phyloP scores from a whole-genome alignment of 768 basidiomycete genomes.

The Boletus huronensis region DNA sequence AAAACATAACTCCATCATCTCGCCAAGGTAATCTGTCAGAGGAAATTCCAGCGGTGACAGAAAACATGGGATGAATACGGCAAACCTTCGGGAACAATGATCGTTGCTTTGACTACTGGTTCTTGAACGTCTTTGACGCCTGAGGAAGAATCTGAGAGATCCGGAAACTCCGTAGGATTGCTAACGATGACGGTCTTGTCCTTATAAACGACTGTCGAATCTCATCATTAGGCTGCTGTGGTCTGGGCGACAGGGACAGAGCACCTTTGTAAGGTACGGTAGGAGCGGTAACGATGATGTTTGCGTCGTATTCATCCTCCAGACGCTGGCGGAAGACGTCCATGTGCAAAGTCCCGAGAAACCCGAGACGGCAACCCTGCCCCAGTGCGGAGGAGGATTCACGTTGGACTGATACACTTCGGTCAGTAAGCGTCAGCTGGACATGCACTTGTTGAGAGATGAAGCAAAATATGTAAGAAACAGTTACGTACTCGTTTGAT shows the following conservation, averaged over 20 bases:
- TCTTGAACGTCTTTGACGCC: conserved; percentile 81
- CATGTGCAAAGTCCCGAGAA: conserved; percentile 95
- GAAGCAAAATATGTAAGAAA: not conserved
- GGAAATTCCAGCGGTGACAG: not conserved
- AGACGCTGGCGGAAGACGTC: conserved; percentile 93
- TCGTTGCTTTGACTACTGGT: conserved; percentile 89
- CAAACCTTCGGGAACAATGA: conserved; percentile 90
- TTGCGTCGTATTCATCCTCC: conserved; percentile 95
- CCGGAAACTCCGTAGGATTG: conserved; percentile 96
- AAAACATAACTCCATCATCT: conserved; percentile 94
- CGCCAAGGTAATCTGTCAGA: conserved; percentile 89
- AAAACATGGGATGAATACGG: not conserved
- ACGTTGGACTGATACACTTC: conserved; percentile 84
- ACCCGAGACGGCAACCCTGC: conserved; percentile 92
- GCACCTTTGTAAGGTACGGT: conserved; percentile 90
- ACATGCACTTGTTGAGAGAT: conserved; percentile 11
- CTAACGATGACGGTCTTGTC: conserved; percentile 66
- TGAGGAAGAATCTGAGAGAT: conserved; percentile 55
- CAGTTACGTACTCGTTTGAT: conserved; percentile 67
- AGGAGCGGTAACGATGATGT: conserved; percentile 92
- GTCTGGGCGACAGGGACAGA: not conserved
- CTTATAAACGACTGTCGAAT: conserved; percentile 62
- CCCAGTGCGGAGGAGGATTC: conserved; percentile 94
- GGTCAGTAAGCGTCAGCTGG: conserved; percentile 80
- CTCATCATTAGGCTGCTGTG: not conserved